Base-by-base conservation (phyloP, 331 rosid species). In the Pyrus hybrid region DNA sequence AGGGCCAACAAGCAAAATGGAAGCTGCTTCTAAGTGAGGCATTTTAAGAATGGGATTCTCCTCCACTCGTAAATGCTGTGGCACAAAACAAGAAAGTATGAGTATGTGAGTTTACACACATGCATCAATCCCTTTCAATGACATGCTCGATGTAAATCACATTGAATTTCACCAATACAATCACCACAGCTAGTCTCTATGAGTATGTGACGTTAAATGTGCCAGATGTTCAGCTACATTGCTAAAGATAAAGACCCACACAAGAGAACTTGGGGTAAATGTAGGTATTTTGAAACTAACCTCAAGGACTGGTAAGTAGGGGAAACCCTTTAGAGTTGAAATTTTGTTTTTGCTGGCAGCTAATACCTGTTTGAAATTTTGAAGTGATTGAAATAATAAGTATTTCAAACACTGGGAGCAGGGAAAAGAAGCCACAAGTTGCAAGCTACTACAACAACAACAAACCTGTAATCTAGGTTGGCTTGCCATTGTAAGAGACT, bases 331-430 rank as follows among this genome's bases (percentile, higher is more conserved):
- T 1, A 95, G 90, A 13, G 98, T 90, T 56, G 88, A 88, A 82
- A 95, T 92, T 84, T 81, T 95, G 85, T 95, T 95, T 83, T 91
- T 95, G 91, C 99, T 95, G 47, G 99, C 99, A 80, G 99, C 99
- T 84, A 95, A 93, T 69, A 92, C 99, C 99, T 94, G 80, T 79
- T 87, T n/a, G 81, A 81, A 70, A 73, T 64, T 64, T 37, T 37
- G 45, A 37, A 37, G 43, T 37, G 43, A 70, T 70, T n/a, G 83
- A 81, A 72, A 73, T 56, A 68, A 57, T 73, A 72, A 29, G 70
- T 67, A 63, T 73, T 62, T 51, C 54, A 22, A 77, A 58, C 17
- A 57, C 21, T 28, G 37, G 49, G 7, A n/a, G 60, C 1, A 4
- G 78, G 49, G 60, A n/a, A 43, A 65, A 41, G 78, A 54, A 37